These are phyloP conservation scores for Phaeomoniella chlamydospora DNA, from an alignment of 2,329 filamentous ascomycete genomes.

Conservation along the genomic window DNA sequence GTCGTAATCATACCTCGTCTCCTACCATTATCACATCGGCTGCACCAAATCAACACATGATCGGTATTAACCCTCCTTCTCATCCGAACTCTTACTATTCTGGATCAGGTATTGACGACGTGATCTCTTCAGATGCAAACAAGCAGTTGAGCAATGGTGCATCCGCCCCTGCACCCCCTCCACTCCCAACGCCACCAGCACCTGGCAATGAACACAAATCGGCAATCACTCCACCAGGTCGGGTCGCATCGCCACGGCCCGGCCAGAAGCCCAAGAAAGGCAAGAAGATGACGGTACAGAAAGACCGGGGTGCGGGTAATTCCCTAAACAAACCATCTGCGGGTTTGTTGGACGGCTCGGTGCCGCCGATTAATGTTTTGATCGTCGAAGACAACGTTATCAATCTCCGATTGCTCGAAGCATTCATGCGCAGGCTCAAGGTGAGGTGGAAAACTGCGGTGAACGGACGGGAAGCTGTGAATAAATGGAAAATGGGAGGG, in stretches of 20 bases:
- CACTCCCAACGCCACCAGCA: slow-evolving; percentile 40
- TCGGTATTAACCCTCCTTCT: slow-evolving; percentile 10
- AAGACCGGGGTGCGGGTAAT: slow-evolving; percentile 18
- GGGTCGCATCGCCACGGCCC: slow-evolving; percentile 33
- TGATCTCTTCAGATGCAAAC: slow-evolving; percentile 13
- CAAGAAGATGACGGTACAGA: slow-evolving; percentile 36
- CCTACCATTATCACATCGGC: slow-evolving; percentile 51
- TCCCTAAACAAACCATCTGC: slow-evolving; percentile 29
- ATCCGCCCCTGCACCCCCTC: slow-evolving; percentile 24
- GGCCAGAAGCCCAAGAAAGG: slow-evolving; percentile 29
- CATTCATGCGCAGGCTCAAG: slow-evolving; percentile 89
- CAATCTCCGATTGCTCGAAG: slow-evolving; percentile 83
- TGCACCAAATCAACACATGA: slow-evolving; percentile 19
- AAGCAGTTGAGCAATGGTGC: slow-evolving; percentile 24
- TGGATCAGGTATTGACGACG: not conserved
- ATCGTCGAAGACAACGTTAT: slow-evolving; percentile 99
- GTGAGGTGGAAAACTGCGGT: slow-evolving; percentile 96
- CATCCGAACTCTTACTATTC: slow-evolving; percentile 4
- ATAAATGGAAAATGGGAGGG: slow-evolving; percentile 81
- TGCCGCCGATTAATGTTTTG: slow-evolving; percentile 91
- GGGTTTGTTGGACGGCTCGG: slow-evolving; percentile 61
- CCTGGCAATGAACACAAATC: slow-evolving; percentile 25
- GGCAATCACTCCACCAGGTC: slow-evolving; percentile 32
- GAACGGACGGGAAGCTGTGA: slow-evolving; percentile 85
- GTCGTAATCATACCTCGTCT: slow-evolving; percentile 65